A percentile compares a stretch with the other conserved stretches of the same genome.
Conservation (phyloP, 495 filamentous ascomycete genomes). For the Penicillium pancosmium region DNA sequence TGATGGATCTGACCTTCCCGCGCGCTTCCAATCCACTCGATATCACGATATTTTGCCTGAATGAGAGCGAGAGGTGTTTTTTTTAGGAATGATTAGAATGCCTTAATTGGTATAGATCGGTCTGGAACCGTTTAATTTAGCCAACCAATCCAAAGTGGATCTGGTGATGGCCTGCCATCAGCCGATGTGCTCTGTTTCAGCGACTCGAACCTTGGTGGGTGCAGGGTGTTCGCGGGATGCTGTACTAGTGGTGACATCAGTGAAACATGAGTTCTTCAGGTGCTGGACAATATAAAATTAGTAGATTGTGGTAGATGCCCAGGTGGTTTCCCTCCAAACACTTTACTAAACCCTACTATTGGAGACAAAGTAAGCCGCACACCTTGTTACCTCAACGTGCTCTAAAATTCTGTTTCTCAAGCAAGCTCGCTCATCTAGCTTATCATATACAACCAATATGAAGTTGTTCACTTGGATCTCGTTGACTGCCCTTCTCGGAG, state of each 20-base stretch:
- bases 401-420: neutral
- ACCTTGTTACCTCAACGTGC: neutral
- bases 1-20: neutral
- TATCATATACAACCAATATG: neutral
- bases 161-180: neutral
- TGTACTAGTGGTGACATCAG: slow-evolving; percentile 2
- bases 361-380: neutral
- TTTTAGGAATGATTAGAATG: neutral
- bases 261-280: too few relatives aligned
- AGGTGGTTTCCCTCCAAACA: too few relatives aligned
- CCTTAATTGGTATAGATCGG: slow-evolving; percentile 2
- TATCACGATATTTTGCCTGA: too few relatives aligned
- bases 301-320: neutral
- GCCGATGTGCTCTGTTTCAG: neutral
- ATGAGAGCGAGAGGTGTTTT: too few relatives aligned
- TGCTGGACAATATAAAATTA: neutral
- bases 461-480: neutral
- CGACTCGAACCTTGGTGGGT: neutral
- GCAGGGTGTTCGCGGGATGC: neutral
- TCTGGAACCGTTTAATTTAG: slow-evolving; percentile 4
- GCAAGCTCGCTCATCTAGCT: neutral
- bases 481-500: neutral
- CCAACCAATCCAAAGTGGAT: neutral
- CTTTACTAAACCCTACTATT: neutral
- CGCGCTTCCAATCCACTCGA: too few relatives aligned